Percentiles rank a stretch among this genome's conserved stretches.
phyloP scores from a whole-genome alignment of 768 basidiomycete genomes.

The Lentinus tigrinus region DNA sequence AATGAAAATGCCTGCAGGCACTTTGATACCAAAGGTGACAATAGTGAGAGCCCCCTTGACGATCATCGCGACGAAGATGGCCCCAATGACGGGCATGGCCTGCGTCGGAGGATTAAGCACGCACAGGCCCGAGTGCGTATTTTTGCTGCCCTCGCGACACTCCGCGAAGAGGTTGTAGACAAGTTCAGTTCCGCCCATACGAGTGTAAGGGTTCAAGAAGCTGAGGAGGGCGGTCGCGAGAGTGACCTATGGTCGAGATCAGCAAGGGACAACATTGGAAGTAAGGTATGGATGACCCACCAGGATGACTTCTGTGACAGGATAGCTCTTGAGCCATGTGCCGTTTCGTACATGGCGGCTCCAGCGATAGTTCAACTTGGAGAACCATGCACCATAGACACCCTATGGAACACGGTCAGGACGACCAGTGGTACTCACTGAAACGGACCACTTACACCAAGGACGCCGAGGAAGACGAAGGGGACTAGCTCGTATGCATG shows the following conservation, averaged over 20 bases:
- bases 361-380: conserved; percentile 89
- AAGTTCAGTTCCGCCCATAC: conserved; percentile 94
- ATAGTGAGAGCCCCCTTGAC: conserved; percentile 81
- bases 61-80: conserved; percentile 74
- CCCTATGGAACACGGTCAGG: conserved; percentile 48
- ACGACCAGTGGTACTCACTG: background rate
- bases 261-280: background rate
- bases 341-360: conserved; percentile 76
- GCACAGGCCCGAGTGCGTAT: conserved; percentile 69
- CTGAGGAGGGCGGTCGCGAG: conserved; percentile 72
- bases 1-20: conserved; percentile 95
- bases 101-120: conserved; percentile 56
- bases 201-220: conserved; percentile 86
- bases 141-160: conserved; percentile 59
- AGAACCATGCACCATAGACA: conserved; percentile 91
- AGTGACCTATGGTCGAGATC: conserved; percentile 57
- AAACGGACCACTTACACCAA: conserved; percentile 60
- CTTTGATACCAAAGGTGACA: conserved; percentile 89
- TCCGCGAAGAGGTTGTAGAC: conserved; percentile 91
- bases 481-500: conserved; percentile 85
- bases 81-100: conserved; percentile 59
- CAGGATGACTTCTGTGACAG: conserved; percentile 78
- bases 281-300: conserved; percentile 41
- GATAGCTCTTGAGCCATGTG: conserved; percentile 79
- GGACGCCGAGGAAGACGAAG: conserved; percentile 83